A percentile compares a stretch with the other conserved stretches of the same genome.
These are phyloP conservation scores for Naganishia vaughanmartiniae DNA, from an alignment of 768 basidiomycete genomes.

Conservation along the genomic window DNA sequence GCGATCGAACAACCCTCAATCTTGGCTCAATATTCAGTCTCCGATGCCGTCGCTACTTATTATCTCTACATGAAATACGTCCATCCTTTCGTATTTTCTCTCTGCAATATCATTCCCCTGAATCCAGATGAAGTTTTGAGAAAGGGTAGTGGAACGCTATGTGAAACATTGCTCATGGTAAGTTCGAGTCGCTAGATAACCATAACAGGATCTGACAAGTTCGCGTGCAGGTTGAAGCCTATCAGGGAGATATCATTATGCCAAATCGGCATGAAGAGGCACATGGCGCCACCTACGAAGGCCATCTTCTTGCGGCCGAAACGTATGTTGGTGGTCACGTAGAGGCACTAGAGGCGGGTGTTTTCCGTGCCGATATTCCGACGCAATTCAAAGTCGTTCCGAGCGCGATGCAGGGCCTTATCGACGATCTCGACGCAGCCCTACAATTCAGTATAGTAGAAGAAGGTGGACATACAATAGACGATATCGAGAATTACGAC, in stretches of 20 bases:
- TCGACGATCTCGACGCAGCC: slow-evolving; percentile 89
- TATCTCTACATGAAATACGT: slow-evolving; percentile 99
- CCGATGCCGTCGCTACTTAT: slow-evolving; percentile 99
- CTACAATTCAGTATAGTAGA: slow-evolving; percentile 81
- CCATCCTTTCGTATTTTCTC: slow-evolving; percentile 97
- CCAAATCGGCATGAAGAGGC: slow-evolving; percentile 94
- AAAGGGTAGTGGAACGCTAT: slow-evolving; percentile 93
- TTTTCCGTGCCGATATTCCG: slow-evolving; percentile 91
- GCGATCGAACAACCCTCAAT: slow-evolving; percentile 92
- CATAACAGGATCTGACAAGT: not conserved
- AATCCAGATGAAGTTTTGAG: slow-evolving; percentile 93
- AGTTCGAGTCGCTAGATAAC: slow-evolving; percentile 37
- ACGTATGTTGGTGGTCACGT: slow-evolving; percentile 99
- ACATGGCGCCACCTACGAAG: slow-evolving; percentile 87
- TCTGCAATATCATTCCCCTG: slow-evolving; percentile 98
- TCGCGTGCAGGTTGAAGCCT: slow-evolving; percentile 80
- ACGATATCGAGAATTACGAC: slow-evolving; percentile 89
- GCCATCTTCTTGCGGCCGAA: slow-evolving; percentile 92
- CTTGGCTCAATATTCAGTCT: slow-evolving; percentile 96
- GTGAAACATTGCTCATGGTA: slow-evolving; percentile 97
- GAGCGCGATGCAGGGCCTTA: slow-evolving; percentile 77
- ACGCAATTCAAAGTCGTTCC: slow-evolving; percentile 95
- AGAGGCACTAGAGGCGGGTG: slow-evolving; percentile 95
- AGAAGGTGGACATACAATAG: slow-evolving; percentile 71
- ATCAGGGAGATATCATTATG: slow-evolving; percentile 87